Conservation (phyloP, 106 monocot species). For the Phalaenopsis aphrodite region DNA sequence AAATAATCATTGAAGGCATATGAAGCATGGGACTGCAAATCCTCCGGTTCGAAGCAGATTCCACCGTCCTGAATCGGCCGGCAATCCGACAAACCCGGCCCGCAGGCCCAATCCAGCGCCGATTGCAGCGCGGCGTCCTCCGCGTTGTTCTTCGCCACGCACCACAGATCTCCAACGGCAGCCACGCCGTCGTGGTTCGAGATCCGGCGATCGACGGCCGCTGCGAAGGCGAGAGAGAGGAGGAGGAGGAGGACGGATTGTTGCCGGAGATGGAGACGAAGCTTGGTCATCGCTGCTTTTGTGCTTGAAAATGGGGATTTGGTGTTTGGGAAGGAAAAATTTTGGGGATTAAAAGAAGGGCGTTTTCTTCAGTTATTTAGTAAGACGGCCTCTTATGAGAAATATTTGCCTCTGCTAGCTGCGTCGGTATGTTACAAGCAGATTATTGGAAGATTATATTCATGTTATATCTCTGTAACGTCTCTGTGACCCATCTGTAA, state of each 20-base stretch:
- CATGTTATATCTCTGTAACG: too few relatives aligned
- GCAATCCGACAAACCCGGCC: slow-evolving; percentile 78
- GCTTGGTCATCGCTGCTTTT: too few relatives aligned
- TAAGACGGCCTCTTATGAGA: too few relatives aligned
- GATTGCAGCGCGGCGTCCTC: slow-evolving; percentile 62
- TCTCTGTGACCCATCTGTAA: too few relatives aligned
- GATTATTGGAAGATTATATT: too few relatives aligned
- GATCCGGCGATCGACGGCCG: background rate
- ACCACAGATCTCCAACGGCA: slow-evolving; percentile 42
- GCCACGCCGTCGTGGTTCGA: background rate
- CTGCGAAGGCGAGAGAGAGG: background rate
- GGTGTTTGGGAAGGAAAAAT: too few relatives aligned
- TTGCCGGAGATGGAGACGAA: too few relatives aligned
- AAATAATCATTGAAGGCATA: slow-evolving; percentile 94
- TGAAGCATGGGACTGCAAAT: slow-evolving; percentile 67
- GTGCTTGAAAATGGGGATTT: too few relatives aligned
- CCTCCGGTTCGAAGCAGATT: slow-evolving; percentile 51
- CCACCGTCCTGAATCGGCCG: slow-evolving; percentile 66
- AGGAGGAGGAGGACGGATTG: background rate
- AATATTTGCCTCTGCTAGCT: too few relatives aligned
- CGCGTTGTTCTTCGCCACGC: slow-evolving; percentile 99
- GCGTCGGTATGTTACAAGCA: too few relatives aligned
- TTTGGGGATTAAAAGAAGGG: too few relatives aligned
- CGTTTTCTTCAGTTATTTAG: too few relatives aligned
- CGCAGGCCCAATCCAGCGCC: slow-evolving; percentile 89